Evolutionary conservation across 2,329 filamentous ascomycete species (phyloP), one percentile per base, ranked within the genome.

Genomic region (Epichloe amarillans): DNA sequence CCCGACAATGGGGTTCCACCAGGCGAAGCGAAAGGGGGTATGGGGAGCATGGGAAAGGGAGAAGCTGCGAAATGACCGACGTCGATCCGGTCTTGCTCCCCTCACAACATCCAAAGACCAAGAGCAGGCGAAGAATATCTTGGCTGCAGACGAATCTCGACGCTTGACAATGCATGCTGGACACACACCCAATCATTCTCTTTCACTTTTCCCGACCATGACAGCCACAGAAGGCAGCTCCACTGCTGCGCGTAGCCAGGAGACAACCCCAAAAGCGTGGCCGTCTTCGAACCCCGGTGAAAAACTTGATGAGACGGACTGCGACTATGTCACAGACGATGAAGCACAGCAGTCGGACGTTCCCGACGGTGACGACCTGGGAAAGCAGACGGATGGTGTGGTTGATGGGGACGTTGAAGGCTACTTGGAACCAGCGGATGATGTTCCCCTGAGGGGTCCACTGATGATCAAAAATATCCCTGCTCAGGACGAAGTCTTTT

Each of bases 81-180:
- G 46, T 41, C 52, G 49, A 26, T 42, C 37, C 8, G 47, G 50
- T 36, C 49, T 53, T 21, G 39, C 46, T 19, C 52, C 49, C 7
- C 33, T 51, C 19, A 39, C 30, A 19, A 41, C 64, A 2, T 65
- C 69, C 4, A 70, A 69, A 49, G 66, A 70, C 37, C 46, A 49
- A 50, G 68, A 70, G 35, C 46, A 46, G 48, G 73, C 73, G 3
- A 62, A 74, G 48, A 65, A 74, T 54, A 68, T 69, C 8, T 64
- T 79, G 37, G 68, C 67, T 23, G 73, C 72, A 7, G 67, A 72
- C 5, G 77, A 75, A 57, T 67, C 69, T 42, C 68, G 66, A 46
- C 70, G 79, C 43, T 71, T 81, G 40, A 80, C 72, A 0, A 77
- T 83, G 72, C 74, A 82, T 61, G 79, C 79, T 19, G 79, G 79